phyloP scores from a whole-genome alignment of 2,329 filamentous ascomycete genomes.

The Arthrobotrys sinensis region DNA sequence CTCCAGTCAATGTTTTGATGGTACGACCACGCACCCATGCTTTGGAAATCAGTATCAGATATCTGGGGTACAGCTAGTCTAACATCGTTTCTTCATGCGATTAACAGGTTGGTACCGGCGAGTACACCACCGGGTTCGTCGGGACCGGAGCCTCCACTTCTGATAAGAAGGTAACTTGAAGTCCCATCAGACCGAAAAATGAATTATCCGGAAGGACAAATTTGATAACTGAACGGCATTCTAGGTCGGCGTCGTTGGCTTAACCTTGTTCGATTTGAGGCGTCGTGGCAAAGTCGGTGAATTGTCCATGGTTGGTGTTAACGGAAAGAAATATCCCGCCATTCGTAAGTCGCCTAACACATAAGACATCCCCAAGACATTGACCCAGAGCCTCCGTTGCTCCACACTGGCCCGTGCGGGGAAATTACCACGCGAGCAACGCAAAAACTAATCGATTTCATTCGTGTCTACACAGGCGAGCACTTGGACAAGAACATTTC shows the following conservation, averaged over 20 bases:
- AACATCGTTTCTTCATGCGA: slow-evolving; percentile 35
- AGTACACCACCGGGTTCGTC: slow-evolving; percentile 97
- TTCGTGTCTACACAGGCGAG: slow-evolving; percentile 73
- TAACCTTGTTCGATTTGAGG: slow-evolving; percentile 90
- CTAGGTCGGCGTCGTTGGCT: slow-evolving; percentile 85
- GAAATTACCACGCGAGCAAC: slow-evolving; percentile 41
- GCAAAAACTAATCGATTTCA: slow-evolving; percentile 34
- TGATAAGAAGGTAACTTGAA: slow-evolving; percentile 80
- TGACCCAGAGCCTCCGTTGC: slow-evolving; percentile 36
- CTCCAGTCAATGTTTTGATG: slow-evolving; percentile 78
- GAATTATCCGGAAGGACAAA: slow-evolving; percentile 35
- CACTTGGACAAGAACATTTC: slow-evolving; percentile 91
- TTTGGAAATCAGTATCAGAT: slow-evolving; percentile 35
- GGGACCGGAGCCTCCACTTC: slow-evolving; percentile 85
- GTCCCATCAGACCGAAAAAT: slow-evolving; percentile 3
- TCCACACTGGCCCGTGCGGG: slow-evolving; percentile 38
- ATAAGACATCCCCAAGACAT: neutral
- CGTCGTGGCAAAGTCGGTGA: slow-evolving; percentile 88
- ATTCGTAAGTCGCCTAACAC: slow-evolving; percentile 76
- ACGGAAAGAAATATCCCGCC: slow-evolving; percentile 89
- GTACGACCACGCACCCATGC: slow-evolving; percentile 68
- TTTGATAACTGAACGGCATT: slow-evolving; percentile 32
- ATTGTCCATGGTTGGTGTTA: slow-evolving; percentile 90
- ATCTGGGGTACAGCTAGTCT: slow-evolving; percentile 47
- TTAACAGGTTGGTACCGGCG: slow-evolving; percentile 84